A percentile compares a stretch with the other conserved stretches of the same genome.
phyloP scores from a whole-genome alignment of 2,329 filamentous ascomycete genomes.

The Didymella pinodella region DNA sequence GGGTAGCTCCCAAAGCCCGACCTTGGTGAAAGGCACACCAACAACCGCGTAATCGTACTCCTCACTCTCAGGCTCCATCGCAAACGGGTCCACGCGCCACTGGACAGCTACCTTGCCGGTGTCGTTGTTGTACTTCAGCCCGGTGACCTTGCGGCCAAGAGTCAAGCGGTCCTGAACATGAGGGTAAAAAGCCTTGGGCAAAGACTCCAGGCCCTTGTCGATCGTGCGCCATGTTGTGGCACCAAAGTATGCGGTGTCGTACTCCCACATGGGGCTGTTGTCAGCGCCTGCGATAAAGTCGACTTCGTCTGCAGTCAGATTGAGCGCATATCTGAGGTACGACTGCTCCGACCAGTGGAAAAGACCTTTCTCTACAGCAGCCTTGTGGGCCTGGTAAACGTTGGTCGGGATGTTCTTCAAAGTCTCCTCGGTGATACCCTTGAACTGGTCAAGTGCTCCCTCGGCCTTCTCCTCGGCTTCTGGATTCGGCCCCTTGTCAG shows the following conservation, averaged over 20 bases:
- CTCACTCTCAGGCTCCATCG: conserved; percentile 55
- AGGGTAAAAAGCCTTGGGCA: conserved; percentile 70
- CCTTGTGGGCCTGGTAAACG: conserved; percentile 62
- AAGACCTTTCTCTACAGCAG: conserved; percentile 62
- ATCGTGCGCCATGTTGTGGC: conserved; percentile 71
- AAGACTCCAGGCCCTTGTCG: conserved; percentile 65
- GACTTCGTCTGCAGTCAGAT: conserved; percentile 63
- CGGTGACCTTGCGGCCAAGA: conserved; percentile 65
- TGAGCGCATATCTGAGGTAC: conserved; percentile 67
- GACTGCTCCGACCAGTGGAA: conserved; percentile 72
- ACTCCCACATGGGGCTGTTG: conserved; percentile 60
- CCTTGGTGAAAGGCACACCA: conserved; percentile 69
- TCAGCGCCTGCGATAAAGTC: conserved; percentile 51
- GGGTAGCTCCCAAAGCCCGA: conserved; percentile 69
- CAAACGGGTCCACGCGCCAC: conserved; percentile 61
- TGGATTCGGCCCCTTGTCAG: conserved; percentile 26
- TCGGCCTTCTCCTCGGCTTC: conserved; percentile 31
- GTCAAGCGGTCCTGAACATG: conserved; percentile 65
- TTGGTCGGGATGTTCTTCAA: conserved; percentile 56
- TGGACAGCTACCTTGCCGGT: conserved; percentile 65
- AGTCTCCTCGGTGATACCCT: conserved; percentile 30
- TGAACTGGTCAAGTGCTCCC: conserved; percentile 32
- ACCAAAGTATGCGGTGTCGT: conserved; percentile 64
- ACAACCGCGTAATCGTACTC: conserved; percentile 74
- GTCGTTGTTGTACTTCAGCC: conserved; percentile 61